Conservation (phyloP, 176 grass and related monocot species). For the Eleusine coracana region DNA sequence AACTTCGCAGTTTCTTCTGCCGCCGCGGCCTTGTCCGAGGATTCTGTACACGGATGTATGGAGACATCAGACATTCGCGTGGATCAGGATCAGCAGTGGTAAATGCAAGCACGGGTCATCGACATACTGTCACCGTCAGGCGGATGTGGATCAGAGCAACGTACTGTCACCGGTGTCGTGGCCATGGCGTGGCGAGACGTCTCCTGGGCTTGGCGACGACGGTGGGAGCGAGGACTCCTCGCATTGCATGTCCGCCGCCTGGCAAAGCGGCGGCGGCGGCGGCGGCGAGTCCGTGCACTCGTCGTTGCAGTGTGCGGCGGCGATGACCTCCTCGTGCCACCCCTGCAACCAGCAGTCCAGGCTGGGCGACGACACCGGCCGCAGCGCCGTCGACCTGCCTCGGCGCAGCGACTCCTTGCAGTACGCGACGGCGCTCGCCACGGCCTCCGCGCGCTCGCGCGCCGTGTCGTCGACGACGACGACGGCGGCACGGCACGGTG, state of each 20-base stretch:
- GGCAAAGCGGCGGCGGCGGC: neutral
- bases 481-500: neutral
- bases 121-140: neutral
- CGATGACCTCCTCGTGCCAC: neutral
- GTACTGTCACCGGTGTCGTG: neutral
- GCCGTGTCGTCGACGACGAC: constrained; percentile 8
- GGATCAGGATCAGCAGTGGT: neutral
- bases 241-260: neutral
- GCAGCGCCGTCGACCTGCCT: neutral
- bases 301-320: neutral
- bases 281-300: neutral
- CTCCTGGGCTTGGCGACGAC: neutral
- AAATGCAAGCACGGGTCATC: neutral
- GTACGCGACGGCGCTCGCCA: constrained; percentile 32
- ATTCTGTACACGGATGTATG: neutral
- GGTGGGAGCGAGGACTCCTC: neutral
- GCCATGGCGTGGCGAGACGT: neutral
- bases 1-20: neutral
- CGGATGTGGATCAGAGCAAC: neutral
- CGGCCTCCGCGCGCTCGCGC: constrained; percentile 13
- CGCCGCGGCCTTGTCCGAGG: no score
- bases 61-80: neutral
- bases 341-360: constrained; percentile 2
- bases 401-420: constrained; percentile 37
- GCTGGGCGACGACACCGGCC: neutral